Base-by-base conservation (phyloP, 768 basidiomycete genomes). In the Kwoniella dendrophila region DNA sequence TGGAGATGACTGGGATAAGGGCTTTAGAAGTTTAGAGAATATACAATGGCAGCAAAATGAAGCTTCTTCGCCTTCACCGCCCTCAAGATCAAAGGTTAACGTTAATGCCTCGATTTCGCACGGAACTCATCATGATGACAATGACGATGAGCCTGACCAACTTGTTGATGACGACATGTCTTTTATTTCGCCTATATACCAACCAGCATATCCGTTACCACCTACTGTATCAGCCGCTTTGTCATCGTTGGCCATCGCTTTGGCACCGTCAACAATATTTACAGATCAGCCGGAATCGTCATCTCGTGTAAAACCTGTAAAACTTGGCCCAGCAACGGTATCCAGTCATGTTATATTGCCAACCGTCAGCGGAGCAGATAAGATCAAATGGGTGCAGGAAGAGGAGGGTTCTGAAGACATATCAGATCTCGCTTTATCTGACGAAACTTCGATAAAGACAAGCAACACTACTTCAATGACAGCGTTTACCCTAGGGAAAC, bases 141-240 rank as follows among this genome's bases (percentile, higher is more conserved):
- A 22, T 20, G 30, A 32, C 7, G 20, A 22, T 11, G 27, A 36
- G 11, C 20, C n/a, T 12, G 38, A 40, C 11, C 22, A 51, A 38
- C 11, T 26, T 26, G 16, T 7, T 45, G 50, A 59, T 18, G 58
- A 49, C 18, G 67, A 64, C 27, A 48, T 32, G 4, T 67, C 61
- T 1, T 38, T 24, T 18, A 30, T 56, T 20, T 66, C 64, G 7
- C 53, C 60, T 2, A 30, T 50, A n/a, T 53, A 44, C 11, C 55
- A 64, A 27, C 50, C 71, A 3, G 65, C 70, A 7, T 57, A 55
- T 10, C 63, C 70, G 4, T 50, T 74, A 2, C 72, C 72, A 4
- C 56, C 72, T 4, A 59, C 49, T 10, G 66, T 69, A 10, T 74
- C 72, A 16, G 70, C 72, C 1, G 72, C 72, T 2, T 34, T 74